A percentile compares a stretch with the other conserved stretches of the same genome.
phyloP scores from a whole-genome alignment of 2,329 filamentous ascomycete species.

The Aspergillus tubingensis region DNA sequence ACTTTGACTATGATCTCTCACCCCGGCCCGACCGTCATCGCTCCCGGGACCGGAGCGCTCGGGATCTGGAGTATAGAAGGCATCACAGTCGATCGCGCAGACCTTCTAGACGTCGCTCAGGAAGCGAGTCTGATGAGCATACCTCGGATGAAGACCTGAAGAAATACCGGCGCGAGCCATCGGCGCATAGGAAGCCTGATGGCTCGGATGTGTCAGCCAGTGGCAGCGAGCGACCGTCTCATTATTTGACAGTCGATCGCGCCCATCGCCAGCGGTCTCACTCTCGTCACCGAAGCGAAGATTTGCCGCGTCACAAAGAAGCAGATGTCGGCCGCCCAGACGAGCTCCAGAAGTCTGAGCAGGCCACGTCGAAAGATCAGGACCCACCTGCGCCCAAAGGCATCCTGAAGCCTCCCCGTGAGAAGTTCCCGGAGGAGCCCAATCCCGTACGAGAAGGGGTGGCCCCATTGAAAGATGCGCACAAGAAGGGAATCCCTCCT shows the following conservation, averaged over 20 bases:
- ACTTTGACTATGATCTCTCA: conserved; percentile 32
- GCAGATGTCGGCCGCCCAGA: conserved; percentile 24
- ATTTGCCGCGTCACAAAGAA: conserved; percentile 16
- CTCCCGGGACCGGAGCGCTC: conserved; percentile 23
- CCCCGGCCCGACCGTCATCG: conserved; percentile 27
- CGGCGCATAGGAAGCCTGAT: conserved; percentile 26
- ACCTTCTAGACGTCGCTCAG: conserved; percentile 24
- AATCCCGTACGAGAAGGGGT: conserved; percentile 86
- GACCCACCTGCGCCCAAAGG: conserved; percentile 68
- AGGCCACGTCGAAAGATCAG: conserved; percentile 51
- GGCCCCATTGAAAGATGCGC: conserved; percentile 86
- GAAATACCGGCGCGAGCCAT: conserved; percentile 32
- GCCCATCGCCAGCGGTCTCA: conserved; percentile 27
- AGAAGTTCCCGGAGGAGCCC: conserved; percentile 82
- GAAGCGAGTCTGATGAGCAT: conserved; percentile 31
- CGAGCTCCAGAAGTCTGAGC: conserved; percentile 29
- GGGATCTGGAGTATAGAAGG: conserved; percentile 15
- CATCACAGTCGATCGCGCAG: conserved; percentile 29
- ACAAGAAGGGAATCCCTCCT: conserved; percentile 69
- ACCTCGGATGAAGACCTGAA: conserved; percentile 38
- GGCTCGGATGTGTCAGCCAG: conserved; percentile 31
- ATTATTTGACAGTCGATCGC: conserved; percentile 24
- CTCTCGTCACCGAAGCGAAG: conserved; percentile 25
- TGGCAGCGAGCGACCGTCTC: conserved; percentile 20
- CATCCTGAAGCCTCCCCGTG: conserved; percentile 80